phyloP scores from a whole-genome alignment of 768 basidiomycete genomes.

The Grammothele lineata region DNA sequence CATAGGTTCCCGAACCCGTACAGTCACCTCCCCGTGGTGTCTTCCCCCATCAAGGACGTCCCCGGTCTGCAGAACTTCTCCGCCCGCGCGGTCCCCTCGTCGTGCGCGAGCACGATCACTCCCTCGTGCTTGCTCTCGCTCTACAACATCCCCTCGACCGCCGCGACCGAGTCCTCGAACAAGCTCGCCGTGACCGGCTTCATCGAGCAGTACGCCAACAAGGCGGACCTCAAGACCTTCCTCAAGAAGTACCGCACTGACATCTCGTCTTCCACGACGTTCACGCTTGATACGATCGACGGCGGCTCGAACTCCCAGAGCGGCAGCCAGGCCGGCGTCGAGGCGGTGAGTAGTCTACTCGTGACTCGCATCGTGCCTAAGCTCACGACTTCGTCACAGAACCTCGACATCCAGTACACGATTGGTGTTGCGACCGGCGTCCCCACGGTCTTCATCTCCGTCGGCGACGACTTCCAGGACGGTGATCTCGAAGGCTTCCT shows the following conservation, averaged over 20 bases:
- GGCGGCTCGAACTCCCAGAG: constrained; percentile 49
- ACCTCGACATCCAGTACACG: constrained; percentile 27
- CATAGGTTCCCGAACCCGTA: constrained; percentile 16
- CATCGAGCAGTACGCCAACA: constrained; percentile 27
- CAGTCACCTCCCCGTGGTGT: constrained; percentile 1
- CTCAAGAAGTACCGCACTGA: constrained; percentile 22
- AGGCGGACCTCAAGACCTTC: constrained; percentile 35
- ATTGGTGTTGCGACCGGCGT: constrained; percentile 39
- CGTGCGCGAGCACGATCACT: constrained; percentile 25
- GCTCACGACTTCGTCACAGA: constrained; percentile 8
- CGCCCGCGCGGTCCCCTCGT: constrained; percentile 9
- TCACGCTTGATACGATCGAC: constrained; percentile 33
- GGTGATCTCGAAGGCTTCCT: constrained; percentile 23
- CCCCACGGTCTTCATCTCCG: constrained; percentile 50
- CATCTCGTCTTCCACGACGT: constrained; percentile 13
- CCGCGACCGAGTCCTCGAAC: constrained; percentile 22
- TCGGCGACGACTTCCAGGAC: constrained; percentile 25
- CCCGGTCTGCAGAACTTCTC: constrained; percentile 20
- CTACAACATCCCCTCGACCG: constrained; percentile 25
- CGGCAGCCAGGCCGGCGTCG: constrained; percentile 44
- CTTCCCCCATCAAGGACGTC: constrained; percentile 19
- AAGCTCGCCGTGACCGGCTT: constrained; percentile 31
- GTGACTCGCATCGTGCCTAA: background rate
- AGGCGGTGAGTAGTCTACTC: constrained; percentile 45
- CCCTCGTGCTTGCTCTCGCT: constrained; percentile 28